Percentiles rank a stretch among this genome's conserved stretches.
These are phyloP conservation scores for Heteromeles arbutifolia DNA, from an alignment of 306 rosid species.

Conservation along the genomic window DNA sequence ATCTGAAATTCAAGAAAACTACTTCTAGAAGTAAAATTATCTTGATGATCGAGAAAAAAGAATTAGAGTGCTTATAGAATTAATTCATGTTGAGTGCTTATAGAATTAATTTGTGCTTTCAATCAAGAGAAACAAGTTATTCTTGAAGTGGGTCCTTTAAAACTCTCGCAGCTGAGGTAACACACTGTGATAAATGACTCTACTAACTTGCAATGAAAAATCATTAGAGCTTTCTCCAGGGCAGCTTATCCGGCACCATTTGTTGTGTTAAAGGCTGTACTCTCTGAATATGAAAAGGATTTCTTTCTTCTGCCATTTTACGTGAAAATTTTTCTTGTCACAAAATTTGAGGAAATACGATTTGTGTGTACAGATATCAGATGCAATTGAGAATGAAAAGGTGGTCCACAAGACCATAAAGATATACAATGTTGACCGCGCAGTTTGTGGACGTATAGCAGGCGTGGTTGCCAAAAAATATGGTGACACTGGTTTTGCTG, in stretches of 20 bases:
- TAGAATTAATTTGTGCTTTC: background rate
- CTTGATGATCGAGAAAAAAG: background rate
- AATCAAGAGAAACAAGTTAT: background rate
- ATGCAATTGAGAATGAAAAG: conserved; percentile 83
- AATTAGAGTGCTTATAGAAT: background rate
- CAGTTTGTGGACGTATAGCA: conserved; percentile 88
- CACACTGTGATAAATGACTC: too few relatives aligned
- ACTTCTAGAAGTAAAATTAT: background rate
- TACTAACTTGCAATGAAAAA: too few relatives aligned
- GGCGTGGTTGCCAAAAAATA: conserved; percentile 92
- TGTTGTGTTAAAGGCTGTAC: background rate
- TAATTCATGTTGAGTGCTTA: background rate
- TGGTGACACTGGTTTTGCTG: conserved; percentile 96
- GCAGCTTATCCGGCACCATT: too few relatives aligned
- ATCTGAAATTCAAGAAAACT: background rate
- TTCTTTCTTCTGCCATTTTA: background rate
- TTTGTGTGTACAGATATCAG: conserved; percentile 56
- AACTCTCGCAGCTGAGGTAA: background rate
- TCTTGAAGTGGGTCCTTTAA: background rate
- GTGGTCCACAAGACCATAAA: conserved; percentile 56
- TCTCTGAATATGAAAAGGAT: background rate
- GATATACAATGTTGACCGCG: conserved; percentile 81
- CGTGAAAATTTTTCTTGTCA: too few relatives aligned
- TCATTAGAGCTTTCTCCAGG: too few relatives aligned
- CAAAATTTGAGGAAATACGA: background rate